These are phyloP conservation scores for Ceratobasidium sp. DNA, from an alignment of 1,284 basidiomycete species.

Conservation along the genomic window DNA sequence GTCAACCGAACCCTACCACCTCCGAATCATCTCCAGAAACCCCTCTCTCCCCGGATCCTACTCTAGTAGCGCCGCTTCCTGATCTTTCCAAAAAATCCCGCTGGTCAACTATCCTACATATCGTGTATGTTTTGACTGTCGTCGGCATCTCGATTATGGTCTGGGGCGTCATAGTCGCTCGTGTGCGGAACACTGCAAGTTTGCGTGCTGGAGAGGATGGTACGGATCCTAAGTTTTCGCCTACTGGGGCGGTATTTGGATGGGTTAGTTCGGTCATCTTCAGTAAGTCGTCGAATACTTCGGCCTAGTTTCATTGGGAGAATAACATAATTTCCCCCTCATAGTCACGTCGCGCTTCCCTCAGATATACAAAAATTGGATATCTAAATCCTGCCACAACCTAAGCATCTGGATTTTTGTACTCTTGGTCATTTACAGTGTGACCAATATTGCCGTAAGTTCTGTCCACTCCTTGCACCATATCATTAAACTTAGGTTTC, in stretches of 20 bases:
- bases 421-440: constrained; percentile 23
- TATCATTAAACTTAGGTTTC: not conserved
- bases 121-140: constrained; percentile 24
- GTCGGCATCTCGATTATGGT: constrained; percentile 40
- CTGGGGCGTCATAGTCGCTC: constrained; percentile 34
- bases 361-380: constrained; percentile 46
- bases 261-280: constrained; percentile 43
- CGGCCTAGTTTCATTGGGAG: not conserved
- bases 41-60: not conserved
- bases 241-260: constrained; percentile 30
- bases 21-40: not conserved
- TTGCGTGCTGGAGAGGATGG: constrained; percentile 39
- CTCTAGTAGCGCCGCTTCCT: not conserved
- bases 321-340: no score
- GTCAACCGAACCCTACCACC: not conserved
- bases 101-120: constrained; percentile 2
- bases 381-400: constrained; percentile 36
- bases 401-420: constrained; percentile 42
- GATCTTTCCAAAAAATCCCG: not conserved
- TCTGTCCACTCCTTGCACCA: not conserved
- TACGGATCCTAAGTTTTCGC: constrained; percentile 37
- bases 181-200: constrained; percentile 34
- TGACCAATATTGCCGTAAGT: constrained; percentile 21
- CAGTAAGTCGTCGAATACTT: constrained; percentile 28
- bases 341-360: constrained; percentile 36